Percentiles rank a stretch among this genome's conserved stretches.
These are phyloP conservation scores for Exophiala spinifera DNA, from an alignment of 2,329 filamentous ascomycete species.

Conservation along the genomic window DNA sequence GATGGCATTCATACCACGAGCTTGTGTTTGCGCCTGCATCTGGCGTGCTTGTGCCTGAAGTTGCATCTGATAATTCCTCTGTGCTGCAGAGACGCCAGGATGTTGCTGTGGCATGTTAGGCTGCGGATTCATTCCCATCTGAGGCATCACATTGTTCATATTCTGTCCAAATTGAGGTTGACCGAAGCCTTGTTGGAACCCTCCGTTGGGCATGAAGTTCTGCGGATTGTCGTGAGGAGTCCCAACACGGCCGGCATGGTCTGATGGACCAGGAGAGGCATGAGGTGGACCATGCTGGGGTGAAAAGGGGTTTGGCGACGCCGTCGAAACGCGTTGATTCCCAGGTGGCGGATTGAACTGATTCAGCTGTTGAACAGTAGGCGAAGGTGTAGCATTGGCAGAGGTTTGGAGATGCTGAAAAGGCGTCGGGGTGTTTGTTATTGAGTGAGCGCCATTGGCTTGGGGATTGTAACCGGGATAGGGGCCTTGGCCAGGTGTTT, in stretches of 20 bases:
- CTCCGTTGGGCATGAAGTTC: slow-evolving; percentile 55
- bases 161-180: slow-evolving; percentile 42
- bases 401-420: slow-evolving; percentile 84
- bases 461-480: slow-evolving; percentile 69
- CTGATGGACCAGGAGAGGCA: slow-evolving; percentile 72
- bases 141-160: slow-evolving; percentile 41
- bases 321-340: slow-evolving; percentile 79
- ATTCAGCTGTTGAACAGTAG: slow-evolving; percentile 78
- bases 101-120: slow-evolving; percentile 54
- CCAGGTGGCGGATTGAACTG: slow-evolving; percentile 60
- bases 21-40: slow-evolving; percentile 33
- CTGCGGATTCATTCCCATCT: slow-evolving; percentile 42
- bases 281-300: slow-evolving; percentile 72
- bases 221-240: slow-evolving; percentile 67
- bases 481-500: slow-evolving; percentile 78
- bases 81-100: slow-evolving; percentile 66
- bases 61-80: slow-evolving; percentile 77
- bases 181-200: slow-evolving; percentile 40
- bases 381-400: slow-evolving; percentile 83
- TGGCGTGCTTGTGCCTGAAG: slow-evolving; percentile 73
- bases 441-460: slow-evolving; percentile 60
- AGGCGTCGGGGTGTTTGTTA: slow-evolving; percentile 60
- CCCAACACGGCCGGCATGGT: slow-evolving; percentile 62
- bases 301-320: slow-evolving; percentile 88
- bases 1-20: slow-evolving; percentile 18